Conservation (phyloP, 345 rosid species). For the Lenwebbia sp. region DNA sequence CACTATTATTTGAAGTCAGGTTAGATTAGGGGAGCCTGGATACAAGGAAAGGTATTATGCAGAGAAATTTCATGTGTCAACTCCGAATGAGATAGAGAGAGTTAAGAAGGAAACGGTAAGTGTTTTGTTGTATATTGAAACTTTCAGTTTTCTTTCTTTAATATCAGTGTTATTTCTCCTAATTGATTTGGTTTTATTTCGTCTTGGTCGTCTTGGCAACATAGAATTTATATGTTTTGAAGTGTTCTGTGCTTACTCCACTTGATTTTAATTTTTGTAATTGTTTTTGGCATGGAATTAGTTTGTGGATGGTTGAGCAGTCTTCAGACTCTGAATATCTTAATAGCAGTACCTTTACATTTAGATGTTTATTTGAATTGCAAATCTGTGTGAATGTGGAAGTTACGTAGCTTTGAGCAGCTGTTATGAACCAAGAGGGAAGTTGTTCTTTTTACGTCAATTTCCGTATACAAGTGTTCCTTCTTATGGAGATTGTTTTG, state of each 20-base stretch:
- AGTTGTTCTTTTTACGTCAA: background rate
- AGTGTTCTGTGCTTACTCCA: background rate
- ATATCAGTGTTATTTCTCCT: background rate
- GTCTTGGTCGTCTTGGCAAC: background rate
- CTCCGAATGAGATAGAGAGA: slow-evolving; percentile 44
- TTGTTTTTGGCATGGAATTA: background rate
- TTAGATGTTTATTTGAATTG: background rate
- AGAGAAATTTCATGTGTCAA: slow-evolving; percentile 65
- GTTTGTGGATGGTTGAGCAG: background rate
- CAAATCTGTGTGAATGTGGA: background rate
- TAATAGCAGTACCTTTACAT: background rate
- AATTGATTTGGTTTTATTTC: background rate
- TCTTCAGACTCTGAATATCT: background rate
- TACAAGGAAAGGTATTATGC: slow-evolving; percentile 89
- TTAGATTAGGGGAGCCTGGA: slow-evolving; percentile 93
- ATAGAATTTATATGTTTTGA: background rate
- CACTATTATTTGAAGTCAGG: slow-evolving; percentile 20
- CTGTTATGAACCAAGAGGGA: background rate
- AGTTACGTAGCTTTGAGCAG: background rate
- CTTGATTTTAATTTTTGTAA: background rate
- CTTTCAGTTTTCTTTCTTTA: background rate
- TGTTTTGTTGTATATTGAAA: background rate
- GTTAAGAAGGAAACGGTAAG: slow-evolving; percentile 73
- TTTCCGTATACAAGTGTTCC: background rate
- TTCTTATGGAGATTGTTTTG: background rate